Base-by-base conservation (phyloP, 2,329 filamentous ascomycete species). In the Aureobasidium sp. region DNA sequence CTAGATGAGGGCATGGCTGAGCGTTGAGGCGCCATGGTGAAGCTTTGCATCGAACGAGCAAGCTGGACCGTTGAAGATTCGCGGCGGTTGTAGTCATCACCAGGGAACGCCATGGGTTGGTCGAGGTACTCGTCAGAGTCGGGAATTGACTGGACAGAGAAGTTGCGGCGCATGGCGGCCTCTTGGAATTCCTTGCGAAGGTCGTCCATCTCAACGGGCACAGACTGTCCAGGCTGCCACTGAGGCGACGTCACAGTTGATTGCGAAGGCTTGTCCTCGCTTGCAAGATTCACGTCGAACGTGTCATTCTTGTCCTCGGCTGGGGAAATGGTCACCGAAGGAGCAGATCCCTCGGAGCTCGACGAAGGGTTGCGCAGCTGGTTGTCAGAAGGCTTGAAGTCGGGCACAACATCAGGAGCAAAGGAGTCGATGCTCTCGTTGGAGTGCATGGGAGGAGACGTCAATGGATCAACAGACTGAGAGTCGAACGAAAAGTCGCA, bases 191-290 rank as follows among this genome's bases (percentile, higher is more conserved):
- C 68, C 45, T 71, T 67, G n/a, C 68, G 70, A 25, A 72, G 66
- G 12, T 67, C 67, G 42, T 67, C 68, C 34, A 70, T 67, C 47
- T 74, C 71, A n/a, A 73, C 70, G 3, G 72, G 72, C 14, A 72
- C 65, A 2, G 72, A 74, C 60, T 72, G 71, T 22, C 72, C 72
- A 27, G 72, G 72, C 53, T 73, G 71, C 72, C 72, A 74, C 65
- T 71, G 70, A 29, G 55, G 42, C 20, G 69, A 67, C 25, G 64
- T 66, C 5, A 63, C 67, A 6, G 61, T 39, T 5, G 64, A 53
- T 34, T 66, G 51, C 53, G 62, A 34, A 11, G 45, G 20, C 36
- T 49, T 41, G 3, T 51, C 36, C 14, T 49, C 56, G 22, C 14
- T 42, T 2, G 57, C 45, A 27, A 51, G 20, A 8, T 60, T 34